These are phyloP conservation scores for Rhododendron vialii DNA, from an alignment of 148 eudicot genomes.

Conservation along the genomic window DNA sequence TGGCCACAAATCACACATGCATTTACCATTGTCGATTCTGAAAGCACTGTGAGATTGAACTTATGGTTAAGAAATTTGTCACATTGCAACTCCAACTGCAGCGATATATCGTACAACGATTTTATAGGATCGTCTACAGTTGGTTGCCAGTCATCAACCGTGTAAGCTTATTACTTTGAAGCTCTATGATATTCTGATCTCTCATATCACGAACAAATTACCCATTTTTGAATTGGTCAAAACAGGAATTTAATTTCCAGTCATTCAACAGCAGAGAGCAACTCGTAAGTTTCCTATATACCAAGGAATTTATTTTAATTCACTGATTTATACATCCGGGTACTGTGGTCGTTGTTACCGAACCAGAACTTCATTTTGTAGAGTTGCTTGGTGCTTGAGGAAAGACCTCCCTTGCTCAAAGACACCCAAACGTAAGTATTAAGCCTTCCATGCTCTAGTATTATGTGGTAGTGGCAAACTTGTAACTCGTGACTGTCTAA, in stretches of 20 bases:
- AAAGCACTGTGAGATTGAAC: neutral
- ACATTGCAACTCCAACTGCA: slow-evolving; percentile 24
- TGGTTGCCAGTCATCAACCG: slow-evolving; percentile 40
- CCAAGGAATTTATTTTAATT: neutral
- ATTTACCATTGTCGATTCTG: neutral
- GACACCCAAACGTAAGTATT: slow-evolving; percentile 40
- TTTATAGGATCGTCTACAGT: slow-evolving; percentile 30
- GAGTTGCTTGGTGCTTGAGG: slow-evolving; percentile 54
- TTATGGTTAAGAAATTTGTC: neutral
- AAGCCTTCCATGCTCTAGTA: neutral
- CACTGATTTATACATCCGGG: neutral
- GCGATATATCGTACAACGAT: slow-evolving; percentile 80
- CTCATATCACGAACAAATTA: neutral
- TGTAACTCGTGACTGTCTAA: neutral
- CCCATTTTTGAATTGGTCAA: neutral
- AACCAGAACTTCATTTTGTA: slow-evolving; percentile 6
- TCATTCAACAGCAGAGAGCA: slow-evolving; percentile 27
- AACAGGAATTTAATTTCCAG: slow-evolving; percentile 62
- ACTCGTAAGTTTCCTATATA: slow-evolving; percentile 36
- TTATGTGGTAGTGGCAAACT: neutral
- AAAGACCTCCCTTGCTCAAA: slow-evolving; percentile 54
- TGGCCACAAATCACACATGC: neutral
- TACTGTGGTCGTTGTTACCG: neutral
- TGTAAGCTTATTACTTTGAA: slow-evolving; percentile 36
- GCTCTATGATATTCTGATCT: neutral